These are phyloP conservation scores for Tanacetum coccineum DNA, from an alignment of 129 eudicot genomes.

Conservation along the genomic window DNA sequence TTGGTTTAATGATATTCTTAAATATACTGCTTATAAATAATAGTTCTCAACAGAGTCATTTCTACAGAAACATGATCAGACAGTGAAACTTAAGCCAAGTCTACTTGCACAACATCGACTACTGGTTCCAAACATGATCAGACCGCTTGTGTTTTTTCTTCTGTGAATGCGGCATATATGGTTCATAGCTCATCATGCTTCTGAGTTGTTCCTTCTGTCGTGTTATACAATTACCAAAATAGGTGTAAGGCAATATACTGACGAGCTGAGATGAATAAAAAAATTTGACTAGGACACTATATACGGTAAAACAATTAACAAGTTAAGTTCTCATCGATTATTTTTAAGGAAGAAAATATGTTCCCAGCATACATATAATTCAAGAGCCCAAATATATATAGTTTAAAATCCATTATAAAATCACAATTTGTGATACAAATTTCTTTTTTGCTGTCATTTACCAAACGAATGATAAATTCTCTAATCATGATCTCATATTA, in stretches of 20 bases:
- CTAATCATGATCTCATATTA: too few species aligned
- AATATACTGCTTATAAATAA: too few species aligned
- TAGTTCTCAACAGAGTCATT: not conserved
- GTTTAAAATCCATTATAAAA: too few species aligned
- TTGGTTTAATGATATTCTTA: too few species aligned
- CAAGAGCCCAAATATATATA: too few species aligned
- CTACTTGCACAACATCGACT: not conserved
- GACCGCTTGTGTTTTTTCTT: constrained; percentile 6
- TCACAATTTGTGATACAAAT: too few species aligned
- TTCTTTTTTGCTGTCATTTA: too few species aligned
- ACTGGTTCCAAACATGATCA: not conserved
- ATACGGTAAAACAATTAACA: too few species aligned
- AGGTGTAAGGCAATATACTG: not conserved
- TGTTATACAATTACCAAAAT: constrained; percentile 17
- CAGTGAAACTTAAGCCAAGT: not conserved
- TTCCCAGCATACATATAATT: too few species aligned
- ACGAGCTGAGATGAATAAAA: not conserved
- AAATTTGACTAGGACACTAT: not conserved
- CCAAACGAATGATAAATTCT: too few species aligned
- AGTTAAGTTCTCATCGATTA: too few species aligned
- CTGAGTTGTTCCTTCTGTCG: constrained; percentile 28
- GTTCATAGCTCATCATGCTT: constrained; percentile 35
- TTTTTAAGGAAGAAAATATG: too few species aligned
- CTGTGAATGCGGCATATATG: not conserved
- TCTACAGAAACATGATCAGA: not conserved